Conservation (phyloP, 306 rosid species). For the Herpetospermum pedunculosum region DNA sequence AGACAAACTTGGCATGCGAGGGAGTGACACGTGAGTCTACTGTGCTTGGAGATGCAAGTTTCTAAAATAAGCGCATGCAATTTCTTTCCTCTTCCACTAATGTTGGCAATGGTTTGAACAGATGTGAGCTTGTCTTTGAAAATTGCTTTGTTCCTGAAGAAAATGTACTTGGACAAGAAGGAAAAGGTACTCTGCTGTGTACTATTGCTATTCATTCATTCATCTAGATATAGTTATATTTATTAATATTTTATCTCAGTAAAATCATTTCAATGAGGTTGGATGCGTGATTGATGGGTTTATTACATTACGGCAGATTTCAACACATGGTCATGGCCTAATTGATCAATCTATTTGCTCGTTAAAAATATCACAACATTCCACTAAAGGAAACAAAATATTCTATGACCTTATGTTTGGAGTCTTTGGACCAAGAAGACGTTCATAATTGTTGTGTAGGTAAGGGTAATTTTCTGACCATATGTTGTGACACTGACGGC, state of each 20-base stretch:
- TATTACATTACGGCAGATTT: not conserved
- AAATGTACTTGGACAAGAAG: constrained; percentile 88
- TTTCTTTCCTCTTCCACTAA: constrained; percentile 19
- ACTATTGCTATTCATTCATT: not conserved
- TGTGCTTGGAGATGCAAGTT: constrained; percentile 13
- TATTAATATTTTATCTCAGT: not conserved
- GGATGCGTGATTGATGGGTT: not conserved
- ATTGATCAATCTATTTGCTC: not conserved
- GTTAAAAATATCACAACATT: not conserved
- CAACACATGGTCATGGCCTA: not conserved
- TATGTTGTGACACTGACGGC: not conserved
- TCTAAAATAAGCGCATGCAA: constrained; percentile 6
- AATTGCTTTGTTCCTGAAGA: constrained; percentile 92
- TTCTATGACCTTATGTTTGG: not conserved
- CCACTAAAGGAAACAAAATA: not conserved
- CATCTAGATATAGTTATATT: not conserved
- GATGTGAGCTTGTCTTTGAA: constrained; percentile 98
- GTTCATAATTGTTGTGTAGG: not conserved
- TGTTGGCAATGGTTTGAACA: constrained; percentile 29
- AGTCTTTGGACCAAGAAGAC: not conserved
- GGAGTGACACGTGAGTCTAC: constrained; percentile 87
- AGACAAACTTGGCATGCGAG: constrained; percentile 99
- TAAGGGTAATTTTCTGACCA: not conserved
- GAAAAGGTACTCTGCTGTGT: constrained; percentile 57
- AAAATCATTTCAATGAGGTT: not conserved